A percentile compares a stretch with the other conserved stretches of the same genome.
Conservation (phyloP, 805 yeast genomes). For the Schwanniomyces pseudopolymorphus region DNA sequence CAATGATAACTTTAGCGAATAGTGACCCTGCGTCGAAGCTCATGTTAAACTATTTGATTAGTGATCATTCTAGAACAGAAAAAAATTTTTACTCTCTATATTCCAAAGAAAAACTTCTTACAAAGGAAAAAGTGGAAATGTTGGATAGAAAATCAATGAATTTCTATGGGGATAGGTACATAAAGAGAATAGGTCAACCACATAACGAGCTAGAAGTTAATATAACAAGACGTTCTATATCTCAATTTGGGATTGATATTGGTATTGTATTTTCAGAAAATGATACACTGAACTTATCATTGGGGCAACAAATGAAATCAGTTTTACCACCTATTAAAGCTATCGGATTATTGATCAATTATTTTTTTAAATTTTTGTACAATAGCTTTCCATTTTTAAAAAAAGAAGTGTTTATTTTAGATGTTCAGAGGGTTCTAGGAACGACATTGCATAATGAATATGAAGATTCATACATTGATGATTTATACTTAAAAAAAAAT, state of each 20-base stretch:
- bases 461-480: background rate
- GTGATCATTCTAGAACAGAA: background rate
- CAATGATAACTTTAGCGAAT: background rate
- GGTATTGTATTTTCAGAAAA: background rate
- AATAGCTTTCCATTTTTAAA: conserved; percentile 2
- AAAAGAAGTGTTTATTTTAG: background rate
- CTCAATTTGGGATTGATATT: conserved; percentile 2
- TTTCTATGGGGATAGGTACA: conserved; percentile 1
- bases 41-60: background rate
- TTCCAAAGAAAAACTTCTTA: background rate
- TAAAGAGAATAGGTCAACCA: background rate
- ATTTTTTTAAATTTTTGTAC: conserved; percentile 1
- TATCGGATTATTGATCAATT: background rate
- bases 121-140: background rate
- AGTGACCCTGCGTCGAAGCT: background rate
- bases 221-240: background rate
- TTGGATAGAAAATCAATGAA: conserved; percentile 5
- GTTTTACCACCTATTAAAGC: background rate
- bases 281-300: background rate
- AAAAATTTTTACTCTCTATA: background rate
- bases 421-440: background rate
- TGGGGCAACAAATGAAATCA: background rate
- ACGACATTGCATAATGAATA: background rate
- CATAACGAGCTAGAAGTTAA: background rate
- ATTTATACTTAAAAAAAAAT: conserved; percentile 14